A percentile compares a stretch with the other conserved stretches of the same genome.
phyloP scores from a whole-genome alignment of 768 basidiomycete species.

The Pholiota microspora region DNA sequence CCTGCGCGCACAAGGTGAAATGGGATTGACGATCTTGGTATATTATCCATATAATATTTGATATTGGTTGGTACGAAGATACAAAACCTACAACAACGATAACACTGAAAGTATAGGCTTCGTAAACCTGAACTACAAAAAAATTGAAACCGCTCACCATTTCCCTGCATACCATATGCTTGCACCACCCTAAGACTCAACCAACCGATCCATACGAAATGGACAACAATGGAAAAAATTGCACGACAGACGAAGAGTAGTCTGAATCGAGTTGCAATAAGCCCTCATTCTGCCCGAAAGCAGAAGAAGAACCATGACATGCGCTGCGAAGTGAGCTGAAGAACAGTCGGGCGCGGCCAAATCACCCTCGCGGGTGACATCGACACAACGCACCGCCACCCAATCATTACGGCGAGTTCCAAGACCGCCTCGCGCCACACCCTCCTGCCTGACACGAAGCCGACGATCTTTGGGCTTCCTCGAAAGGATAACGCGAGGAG shows the following conservation, averaged over 20 bases:
- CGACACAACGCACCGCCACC: slow-evolving; percentile 28
- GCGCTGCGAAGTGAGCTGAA: slow-evolving; percentile 73
- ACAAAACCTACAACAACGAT: not conserved
- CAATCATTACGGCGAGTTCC: slow-evolving; percentile 59
- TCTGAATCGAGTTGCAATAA: slow-evolving; percentile 59
- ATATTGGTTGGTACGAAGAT: not conserved
- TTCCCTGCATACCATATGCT: not conserved
- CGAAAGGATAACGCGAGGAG: slow-evolving; percentile 27
- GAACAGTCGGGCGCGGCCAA: slow-evolving; percentile 29
- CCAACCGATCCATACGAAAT: not conserved
- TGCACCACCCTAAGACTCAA: not conserved
- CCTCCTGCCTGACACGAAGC: slow-evolving; percentile 29
- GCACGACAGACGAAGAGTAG: slow-evolving; percentile 62
- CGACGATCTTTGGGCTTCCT: slow-evolving; percentile 37
- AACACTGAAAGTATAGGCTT: not conserved
- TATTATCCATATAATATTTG: not conserved
- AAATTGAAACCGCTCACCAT: not conserved
- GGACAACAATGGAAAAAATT: not conserved
- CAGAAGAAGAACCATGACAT: slow-evolving; percentile 19
- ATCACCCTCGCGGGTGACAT: slow-evolving; percentile 4
- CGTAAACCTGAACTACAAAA: not conserved
- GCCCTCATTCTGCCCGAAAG: slow-evolving; percentile 10
- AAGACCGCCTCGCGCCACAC: slow-evolving; percentile 37
- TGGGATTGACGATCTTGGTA: not conserved
- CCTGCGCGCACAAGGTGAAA: no score